phyloP scores from a whole-genome alignment of 345 rosid genomes.

The Syzygium aromaticum region DNA sequence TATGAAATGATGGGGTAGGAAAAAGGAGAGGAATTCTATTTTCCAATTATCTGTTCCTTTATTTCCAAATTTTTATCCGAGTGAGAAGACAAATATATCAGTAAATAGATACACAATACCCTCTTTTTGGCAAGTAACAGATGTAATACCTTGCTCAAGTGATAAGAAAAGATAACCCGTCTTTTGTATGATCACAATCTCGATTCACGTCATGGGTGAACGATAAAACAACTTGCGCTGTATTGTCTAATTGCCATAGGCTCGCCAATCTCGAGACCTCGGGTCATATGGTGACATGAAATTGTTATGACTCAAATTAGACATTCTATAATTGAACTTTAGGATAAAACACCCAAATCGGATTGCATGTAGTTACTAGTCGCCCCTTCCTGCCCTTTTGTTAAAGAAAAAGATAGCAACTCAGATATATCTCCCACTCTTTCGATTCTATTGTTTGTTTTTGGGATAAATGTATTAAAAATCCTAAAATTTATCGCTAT shows the following conservation, averaged over 20 bases:
- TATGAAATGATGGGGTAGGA: neutral
- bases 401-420: neutral
- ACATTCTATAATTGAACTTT: neutral
- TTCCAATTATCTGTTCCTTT: neutral
- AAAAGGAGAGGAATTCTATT: neutral
- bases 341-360: neutral
- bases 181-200: neutral
- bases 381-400: neutral
- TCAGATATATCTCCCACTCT: neutral
- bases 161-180: neutral
- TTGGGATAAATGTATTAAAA: neutral
- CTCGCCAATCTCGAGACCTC: neutral
- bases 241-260: too few species aligned
- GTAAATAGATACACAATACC: neutral
- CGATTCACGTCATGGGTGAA: accelerated
- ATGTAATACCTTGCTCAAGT: neutral
- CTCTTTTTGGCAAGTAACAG: neutral
- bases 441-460: neutral
- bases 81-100: neutral
- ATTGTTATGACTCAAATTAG: neutral
- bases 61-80: neutral
- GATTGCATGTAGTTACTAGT: too few species aligned
- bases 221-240: neutral
- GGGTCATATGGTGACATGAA: neutral
- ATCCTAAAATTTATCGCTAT: neutral